Percentiles rank a stretch among this genome's conserved stretches.
These are phyloP conservation scores for Hymenoscyphus infarciens DNA, from an alignment of 2,329 filamentous ascomycete species.

Conservation along the genomic window DNA sequence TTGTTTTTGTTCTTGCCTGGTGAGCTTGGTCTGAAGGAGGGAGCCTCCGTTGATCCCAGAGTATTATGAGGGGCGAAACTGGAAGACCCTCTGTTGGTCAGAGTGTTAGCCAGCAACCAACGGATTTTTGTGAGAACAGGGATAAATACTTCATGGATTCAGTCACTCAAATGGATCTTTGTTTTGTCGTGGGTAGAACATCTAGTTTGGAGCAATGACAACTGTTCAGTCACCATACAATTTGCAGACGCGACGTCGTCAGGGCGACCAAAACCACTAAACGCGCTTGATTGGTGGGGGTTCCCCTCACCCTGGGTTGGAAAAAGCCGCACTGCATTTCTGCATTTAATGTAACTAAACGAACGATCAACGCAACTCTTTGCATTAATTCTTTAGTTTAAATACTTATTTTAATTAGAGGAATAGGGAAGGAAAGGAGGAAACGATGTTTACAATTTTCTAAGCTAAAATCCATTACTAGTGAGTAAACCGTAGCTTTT, in stretches of 20 bases:
- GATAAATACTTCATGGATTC: slow-evolving; percentile 18
- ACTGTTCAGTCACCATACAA: neutral
- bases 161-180: neutral
- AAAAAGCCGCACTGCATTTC: no score
- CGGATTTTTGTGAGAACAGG: neutral
- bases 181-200: neutral
- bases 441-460: no score
- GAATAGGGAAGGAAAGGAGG: no score
- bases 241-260: slow-evolving; percentile 13
- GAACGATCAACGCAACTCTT: no score
- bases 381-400: no score
- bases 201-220: neutral
- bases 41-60: slow-evolving; percentile 18
- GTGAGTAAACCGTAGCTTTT: no score
- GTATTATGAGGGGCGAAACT: slow-evolving; percentile 26
- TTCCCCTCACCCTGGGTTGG: neutral
- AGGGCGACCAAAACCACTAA: slow-evolving; percentile 15
- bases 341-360: no score
- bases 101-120: slow-evolving; percentile 7
- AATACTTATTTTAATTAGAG: no score
- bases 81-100: slow-evolving; percentile 3
- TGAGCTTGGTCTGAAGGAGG: slow-evolving; percentile 14
- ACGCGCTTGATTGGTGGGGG: slow-evolving; percentile 4
- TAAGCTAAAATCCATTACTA: no score
- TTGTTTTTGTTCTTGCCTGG: slow-evolving; percentile 15